Evolutionary conservation across 2,329 filamentous ascomycete species (phyloP), one percentile per base, ranked within the genome.

Genomic region (Phialophora macrospora): DNA sequence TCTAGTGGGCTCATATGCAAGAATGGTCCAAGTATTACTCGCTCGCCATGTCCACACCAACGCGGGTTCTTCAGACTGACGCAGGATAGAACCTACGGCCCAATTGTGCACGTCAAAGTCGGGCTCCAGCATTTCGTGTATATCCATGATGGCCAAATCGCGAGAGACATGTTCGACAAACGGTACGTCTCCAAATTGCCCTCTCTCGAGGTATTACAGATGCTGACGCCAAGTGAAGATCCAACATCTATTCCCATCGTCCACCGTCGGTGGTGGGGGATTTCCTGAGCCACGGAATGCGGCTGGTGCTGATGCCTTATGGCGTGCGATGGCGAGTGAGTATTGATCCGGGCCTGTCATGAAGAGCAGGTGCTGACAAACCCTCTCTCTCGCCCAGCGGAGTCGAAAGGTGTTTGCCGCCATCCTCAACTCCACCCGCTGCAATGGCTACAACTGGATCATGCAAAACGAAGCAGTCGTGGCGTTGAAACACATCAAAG

Each of bases 261-360:
- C 59, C 59, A 14, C 59, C 59, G 11, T 61, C 59, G 46, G 44
- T n/a, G 20, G 59, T 55, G 8, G 59, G 59, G 44, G 59, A 61
- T 20, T 34, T 61, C 17, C 14, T 61, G 12, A 61, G 59, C 26
- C 22, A 38, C 14, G 59, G 59, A n/a, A 2, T 61, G 59, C 20
- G 59, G 22, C 28, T n/a, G n/a, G 59, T 61, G 17, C 30, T 61
- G 28, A 61, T 61, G 59, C 59, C 59, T 14, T 61, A 61, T 14
- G 59, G 59, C 8, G 7, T 20, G 4, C 59, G 26, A n/a, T 61
- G 59, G 59, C 59, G 59, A 8, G 59, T 55, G 22, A 61, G 48
- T 52, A n/a, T 38, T 22, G 9, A 9, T 34, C 24, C 44, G 17
- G 38, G 22, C 2, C 38, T 38, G 3, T n/a, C 44, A 20, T 48